Evolutionary conservation across 352 stramenopile genomes (phyloP).

Genomic region (Phytophthora cryptogea): DNA sequence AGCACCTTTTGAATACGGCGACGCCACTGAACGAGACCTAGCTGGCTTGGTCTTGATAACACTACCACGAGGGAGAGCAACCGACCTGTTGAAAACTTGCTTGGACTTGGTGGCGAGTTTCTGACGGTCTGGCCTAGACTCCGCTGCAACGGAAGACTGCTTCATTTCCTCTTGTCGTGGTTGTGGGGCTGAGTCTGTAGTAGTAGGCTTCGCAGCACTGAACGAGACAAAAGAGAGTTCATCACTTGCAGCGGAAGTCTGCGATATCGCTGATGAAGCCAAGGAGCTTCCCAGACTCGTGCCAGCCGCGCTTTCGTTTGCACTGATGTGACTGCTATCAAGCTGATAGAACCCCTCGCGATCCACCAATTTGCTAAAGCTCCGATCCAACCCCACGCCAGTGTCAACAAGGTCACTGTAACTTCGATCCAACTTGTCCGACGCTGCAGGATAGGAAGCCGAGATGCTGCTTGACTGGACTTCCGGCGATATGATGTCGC

Average conservation of each 20-base stretch:
- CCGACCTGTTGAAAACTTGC: slow-evolving; percentile 16
- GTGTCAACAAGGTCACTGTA: slow-evolving; percentile 33
- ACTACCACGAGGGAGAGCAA: slow-evolving; percentile 8
- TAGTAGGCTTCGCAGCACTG: slow-evolving; percentile 14
- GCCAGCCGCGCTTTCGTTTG: slow-evolving; percentile 4
- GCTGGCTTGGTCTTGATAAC: not conserved
- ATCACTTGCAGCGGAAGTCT: slow-evolving; percentile 24
- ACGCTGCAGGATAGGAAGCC: not conserved
- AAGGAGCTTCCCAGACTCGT: slow-evolving; percentile 20
- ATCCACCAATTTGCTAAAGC: slow-evolving; percentile 27
- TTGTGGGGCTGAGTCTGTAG: not conserved
- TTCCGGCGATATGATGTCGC: slow-evolving; percentile 22
- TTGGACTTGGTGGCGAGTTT: not conserved
- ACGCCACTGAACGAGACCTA: not conserved
- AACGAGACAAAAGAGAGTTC: slow-evolving; percentile 39
- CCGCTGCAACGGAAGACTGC: not conserved
- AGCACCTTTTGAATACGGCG: slow-evolving; percentile 7
- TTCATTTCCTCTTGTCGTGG: not conserved
- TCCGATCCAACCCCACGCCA: slow-evolving; percentile 14
- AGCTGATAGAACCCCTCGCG: slow-evolving; percentile 4
- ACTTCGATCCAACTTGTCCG: slow-evolving; percentile 25
- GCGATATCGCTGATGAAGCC: slow-evolving; percentile 20
- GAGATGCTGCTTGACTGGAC: slow-evolving; percentile 5
- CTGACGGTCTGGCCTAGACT: not conserved
- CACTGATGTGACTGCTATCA: slow-evolving; percentile 4